phyloP scores from a whole-genome alignment of 1,284 basidiomycete species.

The Pseudozyma thailandica region DNA sequence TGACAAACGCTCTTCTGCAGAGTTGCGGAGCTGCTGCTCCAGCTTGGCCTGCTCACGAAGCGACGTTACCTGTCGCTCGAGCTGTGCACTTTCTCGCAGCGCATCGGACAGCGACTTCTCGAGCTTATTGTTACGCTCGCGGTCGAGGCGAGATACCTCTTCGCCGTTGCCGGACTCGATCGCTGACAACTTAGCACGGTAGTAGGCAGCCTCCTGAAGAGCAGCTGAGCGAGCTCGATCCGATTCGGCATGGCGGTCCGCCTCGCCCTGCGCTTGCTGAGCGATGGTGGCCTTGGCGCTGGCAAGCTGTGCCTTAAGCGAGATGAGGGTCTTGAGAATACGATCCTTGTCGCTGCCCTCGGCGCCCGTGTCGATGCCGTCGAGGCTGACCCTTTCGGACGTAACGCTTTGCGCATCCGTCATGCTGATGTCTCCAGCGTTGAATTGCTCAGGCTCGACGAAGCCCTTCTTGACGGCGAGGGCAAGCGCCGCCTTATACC shows the following conservation, averaged over 20 bases:
- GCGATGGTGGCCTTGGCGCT: conserved; percentile 81
- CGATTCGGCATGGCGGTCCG: conserved; percentile 81
- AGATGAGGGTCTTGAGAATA: conserved; percentile 79
- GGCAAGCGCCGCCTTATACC: conserved; percentile 84
- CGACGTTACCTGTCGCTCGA: conserved; percentile 77
- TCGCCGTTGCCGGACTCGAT: conserved; percentile 78
- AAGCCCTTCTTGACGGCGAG: conserved; percentile 85
- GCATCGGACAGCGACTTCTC: conserved; percentile 82
- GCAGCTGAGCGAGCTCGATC: conserved; percentile 83
- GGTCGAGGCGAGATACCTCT: conserved; percentile 79
- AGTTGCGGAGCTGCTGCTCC: conserved; percentile 72
- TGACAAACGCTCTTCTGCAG: conserved; percentile 82
- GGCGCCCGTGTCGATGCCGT: conserved; percentile 69
- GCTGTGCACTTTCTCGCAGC: conserved; percentile 76
- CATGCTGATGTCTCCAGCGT: conserved; percentile 44
- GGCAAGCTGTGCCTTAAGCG: conserved; percentile 88
- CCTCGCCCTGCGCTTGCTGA: conserved; percentile 80
- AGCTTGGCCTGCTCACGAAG: conserved; percentile 73
- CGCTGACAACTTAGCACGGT: conserved; percentile 90
- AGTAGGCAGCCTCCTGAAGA: conserved; percentile 93
- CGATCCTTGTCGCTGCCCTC: conserved; percentile 70
- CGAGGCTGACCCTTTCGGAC: conserved; percentile 42
- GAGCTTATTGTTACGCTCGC: conserved; percentile 81
- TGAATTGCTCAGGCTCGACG: conserved; percentile 73
- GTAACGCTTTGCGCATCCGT: conserved; percentile 36